These are phyloP conservation scores for Amyloporia xantha DNA, from an alignment of 768 basidiomycete species.

Conservation along the genomic window DNA sequence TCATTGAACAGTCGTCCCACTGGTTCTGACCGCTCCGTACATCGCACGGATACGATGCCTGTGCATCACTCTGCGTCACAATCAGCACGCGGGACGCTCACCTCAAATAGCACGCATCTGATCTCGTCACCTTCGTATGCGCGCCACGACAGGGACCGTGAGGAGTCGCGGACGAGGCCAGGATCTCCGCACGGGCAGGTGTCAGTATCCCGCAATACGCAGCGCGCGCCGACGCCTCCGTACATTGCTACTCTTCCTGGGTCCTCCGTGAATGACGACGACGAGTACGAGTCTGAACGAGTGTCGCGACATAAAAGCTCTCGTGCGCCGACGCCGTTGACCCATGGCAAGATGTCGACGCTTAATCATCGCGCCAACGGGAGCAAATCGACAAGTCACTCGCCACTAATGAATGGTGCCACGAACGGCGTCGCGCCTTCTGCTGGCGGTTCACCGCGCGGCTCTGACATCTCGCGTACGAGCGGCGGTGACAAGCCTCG, in stretches of 20 bases:
- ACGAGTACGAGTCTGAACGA: constrained; percentile 14
- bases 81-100: constrained; percentile 3
- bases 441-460: constrained; percentile 11
- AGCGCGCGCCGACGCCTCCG: constrained; percentile 18
- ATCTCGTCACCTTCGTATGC: constrained; percentile 6
- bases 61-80: constrained; percentile 16
- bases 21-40: constrained; percentile 12
- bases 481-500: constrained; percentile 8
- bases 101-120: constrained; percentile 10
- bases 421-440: constrained; percentile 2
- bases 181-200: constrained; percentile 11
- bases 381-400: background rate
- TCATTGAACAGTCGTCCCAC: constrained; percentile 12
- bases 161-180: constrained; percentile 9
- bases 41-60: constrained; percentile 21
- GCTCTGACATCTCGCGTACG: constrained; percentile 10
- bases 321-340: background rate
- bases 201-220: background rate
- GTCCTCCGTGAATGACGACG: constrained; percentile 18
- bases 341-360: constrained; percentile 1
- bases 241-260: constrained; percentile 20
- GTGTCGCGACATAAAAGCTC: background rate
- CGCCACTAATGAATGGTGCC: constrained; percentile 4
- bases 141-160: constrained; percentile 13
- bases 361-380: background rate